Evolutionary conservation across 2,329 filamentous ascomycete genomes (phyloP).

Genomic region (Lachnum nothofagi): DNA sequence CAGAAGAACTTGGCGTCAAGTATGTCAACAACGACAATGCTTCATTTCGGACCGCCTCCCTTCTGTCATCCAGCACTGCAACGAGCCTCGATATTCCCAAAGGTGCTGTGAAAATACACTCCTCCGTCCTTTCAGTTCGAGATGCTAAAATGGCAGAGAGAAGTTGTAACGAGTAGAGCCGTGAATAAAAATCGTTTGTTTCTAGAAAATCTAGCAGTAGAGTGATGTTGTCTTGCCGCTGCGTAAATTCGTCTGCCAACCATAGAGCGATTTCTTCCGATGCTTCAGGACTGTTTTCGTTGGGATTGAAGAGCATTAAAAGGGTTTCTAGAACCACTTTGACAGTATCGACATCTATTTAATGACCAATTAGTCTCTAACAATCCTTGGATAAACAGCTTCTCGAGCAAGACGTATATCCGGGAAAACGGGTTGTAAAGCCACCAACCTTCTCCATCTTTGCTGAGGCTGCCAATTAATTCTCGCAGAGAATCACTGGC

Average conservation of each 20-base stretch:
- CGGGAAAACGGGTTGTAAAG: not conserved
- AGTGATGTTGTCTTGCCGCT: conserved; percentile 94
- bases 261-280: conserved; percentile 94
- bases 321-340: conserved; percentile 93
- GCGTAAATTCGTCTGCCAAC: conserved; percentile 96
- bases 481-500: conserved; percentile 87
- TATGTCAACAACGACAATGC: conserved; percentile 81
- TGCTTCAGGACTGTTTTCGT: conserved; percentile 73
- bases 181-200: conserved; percentile 79
- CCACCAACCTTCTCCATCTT: conserved; percentile 62
- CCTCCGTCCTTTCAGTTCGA: conserved; percentile 84
- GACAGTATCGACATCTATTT: conserved; percentile 80
- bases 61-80: conserved; percentile 72
- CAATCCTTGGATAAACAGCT: no score
- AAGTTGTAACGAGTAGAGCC: conserved; percentile 85
- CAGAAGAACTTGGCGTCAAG: conserved; percentile 77
- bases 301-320: conserved; percentile 79
- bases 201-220: conserved; percentile 86
- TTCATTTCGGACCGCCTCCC: conserved; percentile 85
- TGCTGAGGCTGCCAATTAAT: conserved; percentile 76
- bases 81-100: conserved; percentile 84
- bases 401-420: not conserved
- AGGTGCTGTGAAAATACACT: conserved; percentile 86
- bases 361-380: not conserved
- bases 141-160: conserved; percentile 80